A percentile compares a stretch with the other conserved stretches of the same genome.
Conservation (phyloP, 768 basidiomycete genomes). For the Boletus coccyginus region DNA sequence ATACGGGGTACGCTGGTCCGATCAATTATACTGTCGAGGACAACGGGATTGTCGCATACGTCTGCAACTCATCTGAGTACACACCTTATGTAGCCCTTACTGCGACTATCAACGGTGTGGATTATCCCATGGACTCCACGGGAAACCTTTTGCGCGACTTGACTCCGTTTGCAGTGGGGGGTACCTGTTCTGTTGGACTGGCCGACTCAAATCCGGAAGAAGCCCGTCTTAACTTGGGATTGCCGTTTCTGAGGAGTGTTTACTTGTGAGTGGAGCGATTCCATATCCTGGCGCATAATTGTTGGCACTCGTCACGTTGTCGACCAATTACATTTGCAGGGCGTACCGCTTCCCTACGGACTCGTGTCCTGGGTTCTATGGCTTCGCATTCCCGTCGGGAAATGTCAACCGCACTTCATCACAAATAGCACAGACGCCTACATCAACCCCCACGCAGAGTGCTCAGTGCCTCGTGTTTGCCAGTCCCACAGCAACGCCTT, state of each 20-base stretch:
- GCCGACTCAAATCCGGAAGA: neutral
- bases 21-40: conserved; percentile 7
- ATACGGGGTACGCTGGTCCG: conserved; percentile 12
- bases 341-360: conserved; percentile 30
- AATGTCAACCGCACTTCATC: conserved; percentile 18
- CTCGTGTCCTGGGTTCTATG: conserved; percentile 26
- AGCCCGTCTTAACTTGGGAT: conserved; percentile 4
- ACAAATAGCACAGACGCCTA: conserved; percentile 20
- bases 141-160: conserved; percentile 14
- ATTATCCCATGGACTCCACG: conserved; percentile 23
- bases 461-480: conserved; percentile 13
- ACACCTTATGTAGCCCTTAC: conserved; percentile 19
- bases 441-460: conserved; percentile 17
- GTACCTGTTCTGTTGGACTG: conserved; percentile 15
- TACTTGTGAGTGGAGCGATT: conserved; percentile 11
- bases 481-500: conserved; percentile 11
- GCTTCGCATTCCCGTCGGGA: conserved; percentile 28
- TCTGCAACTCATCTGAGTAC: conserved; percentile 17
- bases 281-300: neutral
- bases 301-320: neutral
- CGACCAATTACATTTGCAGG: conserved; percentile 3
- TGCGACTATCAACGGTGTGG: conserved; percentile 24
- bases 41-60: conserved; percentile 9
- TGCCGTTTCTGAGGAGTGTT: conserved; percentile 17
- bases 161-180: conserved; percentile 1